Evolutionary conservation across 176 grass and related monocot species (phyloP), one percentile per base, ranked within the genome.

Genomic region (Rhipidocladum racemiflorum): DNA sequence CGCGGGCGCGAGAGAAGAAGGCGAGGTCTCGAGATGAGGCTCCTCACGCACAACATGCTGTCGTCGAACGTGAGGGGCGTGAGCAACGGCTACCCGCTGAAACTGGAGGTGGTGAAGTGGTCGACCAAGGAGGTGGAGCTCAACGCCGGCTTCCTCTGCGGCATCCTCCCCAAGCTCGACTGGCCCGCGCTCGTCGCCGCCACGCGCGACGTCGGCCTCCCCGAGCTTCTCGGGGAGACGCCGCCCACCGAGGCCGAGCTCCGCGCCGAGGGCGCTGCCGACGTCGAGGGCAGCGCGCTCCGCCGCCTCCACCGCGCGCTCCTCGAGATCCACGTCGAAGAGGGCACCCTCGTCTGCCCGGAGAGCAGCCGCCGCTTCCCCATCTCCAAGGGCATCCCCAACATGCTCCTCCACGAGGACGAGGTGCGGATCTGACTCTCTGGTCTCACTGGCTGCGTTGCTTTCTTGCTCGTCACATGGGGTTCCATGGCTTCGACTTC

Each of bases 331-430:
- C 86, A 99, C 61, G 78, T 99, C 51, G 77, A 99, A 32, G 85
- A 99, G 92, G 87, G 96, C 36, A 44, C 92, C 65, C 96, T 99
- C 51, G 76, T 93, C 74, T 99, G 92, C 91, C 92, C 92, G 60
- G 95, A 98, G 1, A 89, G 86, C 43, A 87, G 80, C 36, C 91
- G 96, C 79, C 72, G 57, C 83, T 94, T 94, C 70, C 92, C 92
- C 48, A 94, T 94, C 87, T 81, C 84, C 64, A 99, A 93, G 91
- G 96, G 96, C 72, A 91, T 99, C 74, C 92, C 96, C 65, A 99
- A 99, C 91, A 99, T 99, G 96, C 89, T 99, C 56, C 96, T 99
- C 65, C 88, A 95, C 67, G 92, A 99, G 63, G 96, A 99, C 74
- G 94, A 97, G 94, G 93, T 97, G 61, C 79, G 75, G 85, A 24